phyloP scores from a whole-genome alignment of 2,329 filamentous ascomycete species.

The Fusarium tricinctum region DNA sequence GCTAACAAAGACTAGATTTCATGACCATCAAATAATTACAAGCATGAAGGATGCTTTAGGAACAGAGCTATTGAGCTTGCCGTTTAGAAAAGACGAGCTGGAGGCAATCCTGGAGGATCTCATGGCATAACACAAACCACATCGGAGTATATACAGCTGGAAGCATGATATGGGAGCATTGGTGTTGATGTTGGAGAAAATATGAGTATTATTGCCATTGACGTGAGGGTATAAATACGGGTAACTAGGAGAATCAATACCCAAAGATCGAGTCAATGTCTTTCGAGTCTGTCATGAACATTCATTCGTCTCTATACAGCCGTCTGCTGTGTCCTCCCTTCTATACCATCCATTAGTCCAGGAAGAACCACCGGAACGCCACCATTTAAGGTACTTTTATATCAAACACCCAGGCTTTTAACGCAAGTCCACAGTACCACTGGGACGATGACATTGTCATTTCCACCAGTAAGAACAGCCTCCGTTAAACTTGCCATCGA shows the following conservation, averaged over 20 bases:
- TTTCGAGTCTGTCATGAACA: conserved; percentile 38
- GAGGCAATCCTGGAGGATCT: conserved; percentile 88
- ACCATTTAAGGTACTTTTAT: conserved; percentile 15
- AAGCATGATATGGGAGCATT: conserved; percentile 21
- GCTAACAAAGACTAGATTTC: conserved; percentile 72
- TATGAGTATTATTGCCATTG: conserved; percentile 21
- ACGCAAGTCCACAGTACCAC: conserved; percentile 94
- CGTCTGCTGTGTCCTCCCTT: conserved; percentile 19
- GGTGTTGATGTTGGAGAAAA: conserved; percentile 24
- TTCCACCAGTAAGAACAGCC: conserved; percentile 94
- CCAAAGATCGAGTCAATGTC: conserved; percentile 9
- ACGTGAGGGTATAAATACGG: conserved; percentile 35
- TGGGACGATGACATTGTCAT: conserved; percentile 98
- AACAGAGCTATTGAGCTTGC: conserved; percentile 86
- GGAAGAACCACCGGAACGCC: conserved; percentile 33
- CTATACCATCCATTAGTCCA: conserved; percentile 14
- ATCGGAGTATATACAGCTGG: conserved; percentile 16
- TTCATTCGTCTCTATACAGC: conserved; percentile 44
- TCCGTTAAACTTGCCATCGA: conserved; percentile 90
- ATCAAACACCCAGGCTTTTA: conserved; percentile 76
- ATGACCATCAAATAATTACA: conserved; percentile 97
- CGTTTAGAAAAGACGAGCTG: conserved; percentile 88
- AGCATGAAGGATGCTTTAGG: conserved; percentile 88
- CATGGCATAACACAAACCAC: conserved; percentile 48
- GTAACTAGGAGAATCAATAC: conserved; percentile 5